Percentiles rank a stretch among this genome's conserved stretches.
phyloP scores from a whole-genome alignment of 2,329 filamentous ascomycete genomes.

The Epichloe festucae region DNA sequence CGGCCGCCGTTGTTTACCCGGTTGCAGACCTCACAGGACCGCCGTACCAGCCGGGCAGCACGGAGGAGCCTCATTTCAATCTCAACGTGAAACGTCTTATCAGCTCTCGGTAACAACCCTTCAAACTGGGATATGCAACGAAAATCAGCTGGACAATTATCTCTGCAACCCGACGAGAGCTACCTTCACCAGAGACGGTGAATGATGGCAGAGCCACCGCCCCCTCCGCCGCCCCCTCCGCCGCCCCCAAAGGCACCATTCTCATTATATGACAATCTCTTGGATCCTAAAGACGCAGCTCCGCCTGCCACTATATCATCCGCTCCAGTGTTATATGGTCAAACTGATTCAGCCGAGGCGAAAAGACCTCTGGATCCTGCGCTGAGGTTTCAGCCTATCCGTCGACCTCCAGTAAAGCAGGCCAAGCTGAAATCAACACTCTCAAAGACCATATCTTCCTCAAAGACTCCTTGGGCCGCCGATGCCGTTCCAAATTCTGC shows the following conservation, averaged over 20 bases:
- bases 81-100: too few relatives aligned
- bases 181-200: not conserved
- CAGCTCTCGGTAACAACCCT: not conserved
- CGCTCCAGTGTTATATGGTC: conserved; percentile 59
- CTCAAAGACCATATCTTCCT: conserved; percentile 27
- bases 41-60: too few relatives aligned
- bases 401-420: conserved; percentile 53
- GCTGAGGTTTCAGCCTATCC: conserved; percentile 77
- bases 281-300: conserved; percentile 43
- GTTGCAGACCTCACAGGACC: not conserved
- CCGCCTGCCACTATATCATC: conserved; percentile 57
- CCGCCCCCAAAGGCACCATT: conserved; percentile 36
- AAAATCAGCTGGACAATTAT: not conserved
- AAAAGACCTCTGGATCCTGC: conserved; percentile 51
- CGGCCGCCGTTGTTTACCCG: too few relatives aligned
- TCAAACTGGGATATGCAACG: not conserved
- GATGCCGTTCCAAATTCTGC: not conserved
- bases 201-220: conserved; percentile 18
- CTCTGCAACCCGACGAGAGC: not conserved
- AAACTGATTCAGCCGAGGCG: conserved; percentile 33
- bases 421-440: conserved; percentile 48
- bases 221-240: conserved; percentile 14
- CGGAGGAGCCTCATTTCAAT: too few relatives aligned
- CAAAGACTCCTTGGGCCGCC: conserved; percentile 13
- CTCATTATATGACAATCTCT: conserved; percentile 75